Evolutionary conservation across 1,284 basidiomycete genomes (phyloP).

Genomic region (Apiotrichum montevideense): DNA sequence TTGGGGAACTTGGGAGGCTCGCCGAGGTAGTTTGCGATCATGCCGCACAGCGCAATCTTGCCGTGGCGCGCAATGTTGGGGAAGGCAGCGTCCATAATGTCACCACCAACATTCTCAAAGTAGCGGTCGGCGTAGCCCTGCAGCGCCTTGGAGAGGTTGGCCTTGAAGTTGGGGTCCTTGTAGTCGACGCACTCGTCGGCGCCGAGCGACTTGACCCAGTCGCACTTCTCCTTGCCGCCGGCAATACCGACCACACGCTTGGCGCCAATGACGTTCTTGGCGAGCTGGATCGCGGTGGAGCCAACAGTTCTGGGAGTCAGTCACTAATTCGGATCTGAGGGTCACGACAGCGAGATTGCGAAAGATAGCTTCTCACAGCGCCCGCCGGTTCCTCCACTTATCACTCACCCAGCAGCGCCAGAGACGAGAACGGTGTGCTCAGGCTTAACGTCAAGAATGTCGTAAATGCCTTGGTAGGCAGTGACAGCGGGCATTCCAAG

Average conservation of each 20-base stretch:
- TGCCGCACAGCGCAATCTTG: conserved; percentile 49
- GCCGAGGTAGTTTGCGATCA: conserved; percentile 29
- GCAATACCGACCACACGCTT: conserved; percentile 51
- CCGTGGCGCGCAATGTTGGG: conserved; percentile 46
- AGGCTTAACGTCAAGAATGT: conserved; percentile 39
- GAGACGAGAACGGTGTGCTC: conserved; percentile 40
- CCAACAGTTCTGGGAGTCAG: conserved; percentile 29
- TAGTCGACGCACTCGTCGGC: conserved; percentile 52
- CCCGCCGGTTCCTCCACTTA: no score
- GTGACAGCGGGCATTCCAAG: conserved; percentile 36
- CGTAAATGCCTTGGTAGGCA: conserved; percentile 41
- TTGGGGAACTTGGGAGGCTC: conserved; percentile 20
- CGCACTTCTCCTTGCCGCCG: conserved; percentile 50
- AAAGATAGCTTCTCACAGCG: neutral
- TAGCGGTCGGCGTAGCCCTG: conserved; percentile 32
- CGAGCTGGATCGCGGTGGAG: conserved; percentile 35
- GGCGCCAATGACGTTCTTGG: conserved; percentile 47
- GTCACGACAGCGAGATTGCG: no score
- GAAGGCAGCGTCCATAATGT: conserved; percentile 40
- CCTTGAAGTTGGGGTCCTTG: conserved; percentile 37
- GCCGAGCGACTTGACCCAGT: conserved; percentile 48
- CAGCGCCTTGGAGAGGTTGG: conserved; percentile 33
- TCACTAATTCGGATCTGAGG: no score
- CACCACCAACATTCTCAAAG: conserved; percentile 49
- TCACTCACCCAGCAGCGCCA: conserved; percentile 25